A percentile compares a stretch with the other conserved stretches of the same genome.
Evolutionary conservation across 1,284 basidiomycete species (phyloP).

Genomic region (Trichosporon ovoides): DNA sequence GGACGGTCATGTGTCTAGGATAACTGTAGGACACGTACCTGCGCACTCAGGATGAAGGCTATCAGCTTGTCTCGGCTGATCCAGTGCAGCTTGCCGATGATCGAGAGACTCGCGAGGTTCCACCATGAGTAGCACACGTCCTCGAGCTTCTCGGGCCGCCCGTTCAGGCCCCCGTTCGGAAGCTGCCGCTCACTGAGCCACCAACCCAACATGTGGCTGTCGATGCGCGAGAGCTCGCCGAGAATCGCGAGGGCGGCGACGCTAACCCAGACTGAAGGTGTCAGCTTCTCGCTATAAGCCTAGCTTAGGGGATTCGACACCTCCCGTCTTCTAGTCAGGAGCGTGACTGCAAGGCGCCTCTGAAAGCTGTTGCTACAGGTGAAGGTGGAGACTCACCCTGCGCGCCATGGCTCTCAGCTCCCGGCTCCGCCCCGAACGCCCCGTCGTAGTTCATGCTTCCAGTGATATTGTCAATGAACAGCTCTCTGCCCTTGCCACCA

Average conservation of each 20-base stretch:
- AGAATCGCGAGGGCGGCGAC: slow-evolving; percentile 81
- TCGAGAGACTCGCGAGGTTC: slow-evolving; percentile 84
- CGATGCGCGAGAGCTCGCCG: slow-evolving; percentile 69
- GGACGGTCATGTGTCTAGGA: too few relatives aligned
- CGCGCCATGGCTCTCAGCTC: slow-evolving; percentile 86
- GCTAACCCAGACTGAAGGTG: slow-evolving; percentile 78
- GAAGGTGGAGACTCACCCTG: slow-evolving; percentile 60
- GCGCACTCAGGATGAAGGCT: slow-evolving; percentile 79
- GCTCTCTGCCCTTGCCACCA: slow-evolving; percentile 53
- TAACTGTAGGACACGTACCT: slow-evolving; percentile 58
- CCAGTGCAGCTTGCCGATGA: slow-evolving; percentile 79
- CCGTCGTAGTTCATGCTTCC: slow-evolving; percentile 91
- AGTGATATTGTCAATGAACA: slow-evolving; percentile 66
- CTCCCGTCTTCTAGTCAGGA: too few relatives aligned
- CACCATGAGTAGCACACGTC: slow-evolving; percentile 98
- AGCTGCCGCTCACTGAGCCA: slow-evolving; percentile 93
- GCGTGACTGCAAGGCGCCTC: background rate
- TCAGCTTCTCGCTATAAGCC: background rate
- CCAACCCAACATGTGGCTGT: slow-evolving; percentile 70
- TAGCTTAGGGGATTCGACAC: too few relatives aligned
- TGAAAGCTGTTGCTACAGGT: background rate
- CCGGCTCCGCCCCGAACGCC: slow-evolving; percentile 76
- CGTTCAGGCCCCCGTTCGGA: slow-evolving; percentile 88
- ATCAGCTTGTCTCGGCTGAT: slow-evolving; percentile 78
- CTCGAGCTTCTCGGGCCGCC: slow-evolving; percentile 92